phyloP scores from a whole-genome alignment of 129 eudicot genomes.

The Artemisia tridentata region DNA sequence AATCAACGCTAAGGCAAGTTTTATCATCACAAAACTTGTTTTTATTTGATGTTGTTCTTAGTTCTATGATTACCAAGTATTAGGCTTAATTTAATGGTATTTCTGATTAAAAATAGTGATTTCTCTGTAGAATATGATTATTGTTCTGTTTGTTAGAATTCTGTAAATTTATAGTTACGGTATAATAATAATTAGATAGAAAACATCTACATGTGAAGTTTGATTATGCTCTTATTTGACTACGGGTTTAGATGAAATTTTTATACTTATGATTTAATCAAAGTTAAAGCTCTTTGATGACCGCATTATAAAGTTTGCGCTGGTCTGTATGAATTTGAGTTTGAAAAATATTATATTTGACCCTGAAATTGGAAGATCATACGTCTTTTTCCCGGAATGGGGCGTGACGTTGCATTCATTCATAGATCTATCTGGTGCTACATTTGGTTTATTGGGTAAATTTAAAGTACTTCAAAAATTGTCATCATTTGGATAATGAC shows the following conservation, averaged over 20 bases:
- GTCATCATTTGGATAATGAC: neutral
- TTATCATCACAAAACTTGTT: slow-evolving; percentile 1
- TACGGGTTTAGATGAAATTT: too few species aligned
- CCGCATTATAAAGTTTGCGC: neutral
- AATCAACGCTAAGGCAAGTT: slow-evolving; percentile 70
- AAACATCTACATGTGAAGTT: too few species aligned
- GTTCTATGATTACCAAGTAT: neutral
- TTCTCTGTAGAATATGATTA: neutral
- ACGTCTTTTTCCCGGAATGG: neutral
- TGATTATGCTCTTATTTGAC: too few species aligned
- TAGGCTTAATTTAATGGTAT: neutral
- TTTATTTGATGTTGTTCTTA: neutral
- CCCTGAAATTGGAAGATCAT: neutral
- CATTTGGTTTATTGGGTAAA: too few species aligned
- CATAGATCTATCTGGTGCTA: too few species aligned
- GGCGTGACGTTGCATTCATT: too few species aligned
- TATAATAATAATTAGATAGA: neutral
- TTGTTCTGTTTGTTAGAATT: slow-evolving; percentile 4
- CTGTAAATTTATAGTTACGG: neutral
- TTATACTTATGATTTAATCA: neutral
- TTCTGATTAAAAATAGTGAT: too few species aligned
- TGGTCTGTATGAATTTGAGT: neutral
- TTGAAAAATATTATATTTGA: neutral
- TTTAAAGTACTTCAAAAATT: neutral
- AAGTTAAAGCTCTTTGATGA: neutral